These are phyloP conservation scores for Carallia brachiata DNA, from an alignment of 345 rosid species.

Conservation along the genomic window DNA sequence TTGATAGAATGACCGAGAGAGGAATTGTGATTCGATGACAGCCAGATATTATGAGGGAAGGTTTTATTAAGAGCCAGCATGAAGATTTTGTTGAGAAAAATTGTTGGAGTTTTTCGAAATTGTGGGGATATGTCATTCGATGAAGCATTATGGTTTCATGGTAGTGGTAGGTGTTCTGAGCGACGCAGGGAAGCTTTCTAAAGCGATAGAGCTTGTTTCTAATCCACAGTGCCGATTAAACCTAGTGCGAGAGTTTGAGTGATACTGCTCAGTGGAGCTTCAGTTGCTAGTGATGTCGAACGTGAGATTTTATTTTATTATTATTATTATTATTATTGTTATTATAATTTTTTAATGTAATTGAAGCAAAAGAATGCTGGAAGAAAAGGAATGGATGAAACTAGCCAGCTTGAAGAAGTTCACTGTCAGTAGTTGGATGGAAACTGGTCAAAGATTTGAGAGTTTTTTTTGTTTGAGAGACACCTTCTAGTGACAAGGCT, in stretches of 20 bases:
- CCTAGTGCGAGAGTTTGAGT: conserved; percentile 85
- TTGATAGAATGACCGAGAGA: conserved; percentile 55
- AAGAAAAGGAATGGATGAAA: conserved; percentile 47
- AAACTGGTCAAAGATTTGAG: conserved; percentile 41
- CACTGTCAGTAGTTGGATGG: conserved; percentile 80
- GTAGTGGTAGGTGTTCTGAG: conserved; percentile 73
- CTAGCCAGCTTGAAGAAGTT: conserved; percentile 72
- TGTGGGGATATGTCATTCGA: conserved; percentile 20
- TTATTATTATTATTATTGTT: too few relatives aligned
- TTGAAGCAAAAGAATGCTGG: too few relatives aligned
- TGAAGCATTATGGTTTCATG: conserved; percentile 82
- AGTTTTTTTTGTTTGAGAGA: conserved; percentile 46
- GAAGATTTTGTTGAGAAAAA: conserved; percentile 31
- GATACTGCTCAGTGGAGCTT: conserved; percentile 77
- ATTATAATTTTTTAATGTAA: too few relatives aligned
- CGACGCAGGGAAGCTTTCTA: conserved; percentile 66
- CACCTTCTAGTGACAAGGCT: conserved; percentile 36
- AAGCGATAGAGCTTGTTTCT: conserved; percentile 62
- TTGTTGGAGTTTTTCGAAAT: conserved; percentile 37
- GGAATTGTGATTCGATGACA: conserved; percentile 90
- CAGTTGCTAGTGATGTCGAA: conserved; percentile 58
- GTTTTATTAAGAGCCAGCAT: conserved; percentile 46
- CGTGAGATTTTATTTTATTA: conserved; percentile 31
- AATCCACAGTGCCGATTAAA: conserved; percentile 50
- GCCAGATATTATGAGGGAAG: conserved; percentile 76